These are phyloP conservation scores for Cladosporium velox DNA, from an alignment of 2,329 filamentous ascomycete genomes.

Conservation along the genomic window DNA sequence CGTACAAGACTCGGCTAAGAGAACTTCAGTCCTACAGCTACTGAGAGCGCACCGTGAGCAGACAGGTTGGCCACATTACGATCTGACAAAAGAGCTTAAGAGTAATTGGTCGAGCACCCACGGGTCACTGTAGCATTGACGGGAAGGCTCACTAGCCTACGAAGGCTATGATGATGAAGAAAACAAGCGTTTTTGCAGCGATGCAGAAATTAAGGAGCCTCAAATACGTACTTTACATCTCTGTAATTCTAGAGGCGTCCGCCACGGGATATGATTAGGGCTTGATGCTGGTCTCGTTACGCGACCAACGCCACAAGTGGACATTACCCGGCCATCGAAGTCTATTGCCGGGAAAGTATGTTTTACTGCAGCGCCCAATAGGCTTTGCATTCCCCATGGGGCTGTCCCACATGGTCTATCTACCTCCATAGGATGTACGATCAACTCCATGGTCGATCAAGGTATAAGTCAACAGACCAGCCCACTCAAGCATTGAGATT, in stretches of 20 bases:
- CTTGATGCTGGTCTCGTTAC: neutral
- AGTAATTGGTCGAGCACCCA: neutral
- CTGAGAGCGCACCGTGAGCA: slow-evolving; percentile 39
- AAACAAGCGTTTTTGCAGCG: neutral
- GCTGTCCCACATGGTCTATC: neutral
- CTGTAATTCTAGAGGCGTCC: neutral
- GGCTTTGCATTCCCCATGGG: neutral
- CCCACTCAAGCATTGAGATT: neutral
- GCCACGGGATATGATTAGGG: neutral
- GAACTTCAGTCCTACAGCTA: slow-evolving; percentile 38
- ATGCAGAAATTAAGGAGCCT: neutral
- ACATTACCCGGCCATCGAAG: neutral
- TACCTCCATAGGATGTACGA: neutral
- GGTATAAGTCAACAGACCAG: neutral
- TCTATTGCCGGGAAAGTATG: neutral
- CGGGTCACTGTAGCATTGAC: neutral
- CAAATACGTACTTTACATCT: neutral
- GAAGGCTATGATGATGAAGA: neutral
- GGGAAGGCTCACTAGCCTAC: neutral
- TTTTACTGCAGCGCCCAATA: neutral
- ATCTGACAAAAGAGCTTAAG: slow-evolving; percentile 22
- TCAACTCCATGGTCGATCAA: neutral
- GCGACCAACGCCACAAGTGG: neutral
- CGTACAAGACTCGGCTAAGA: slow-evolving; percentile 36
- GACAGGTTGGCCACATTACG: slow-evolving; percentile 41